These are phyloP conservation scores for Xerocomus nothofagi DNA, from an alignment of 1,284 basidiomycete genomes.

Conservation along the genomic window DNA sequence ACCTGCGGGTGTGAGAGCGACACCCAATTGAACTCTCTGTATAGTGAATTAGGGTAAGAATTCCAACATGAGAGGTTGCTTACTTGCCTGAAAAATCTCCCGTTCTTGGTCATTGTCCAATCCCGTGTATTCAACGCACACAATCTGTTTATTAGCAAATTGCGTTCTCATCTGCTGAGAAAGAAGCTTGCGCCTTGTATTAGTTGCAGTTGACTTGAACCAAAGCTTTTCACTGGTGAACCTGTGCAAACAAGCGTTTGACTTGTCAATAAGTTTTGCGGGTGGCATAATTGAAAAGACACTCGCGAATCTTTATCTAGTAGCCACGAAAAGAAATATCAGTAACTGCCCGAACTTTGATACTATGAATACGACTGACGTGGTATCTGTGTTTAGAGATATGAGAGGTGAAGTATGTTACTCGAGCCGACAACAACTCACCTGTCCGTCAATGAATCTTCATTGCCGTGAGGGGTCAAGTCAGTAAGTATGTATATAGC, in stretches of 20 bases:
- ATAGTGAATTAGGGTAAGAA: conserved; percentile 1
- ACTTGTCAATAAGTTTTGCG: not conserved
- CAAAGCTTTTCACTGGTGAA: conserved; percentile 42
- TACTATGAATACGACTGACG: conserved; percentile 30
- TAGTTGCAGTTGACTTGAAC: conserved; percentile 32
- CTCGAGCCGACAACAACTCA: conserved; percentile 31
- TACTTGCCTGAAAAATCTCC: conserved; percentile 37
- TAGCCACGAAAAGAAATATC: not conserved
- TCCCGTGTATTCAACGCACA: conserved; percentile 50
- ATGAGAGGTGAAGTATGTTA: not conserved
- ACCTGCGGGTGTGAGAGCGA: conserved; percentile 47
- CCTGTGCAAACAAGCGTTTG: conserved; percentile 13
- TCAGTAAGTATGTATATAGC: not conserved
- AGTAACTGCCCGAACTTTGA: conserved; percentile 2
- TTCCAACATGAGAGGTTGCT: not conserved
- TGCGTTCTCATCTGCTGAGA: conserved; percentile 26
- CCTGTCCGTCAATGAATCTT: conserved; percentile 52
- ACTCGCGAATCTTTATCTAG: conserved; percentile 45
- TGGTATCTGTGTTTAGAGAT: conserved; percentile 29
- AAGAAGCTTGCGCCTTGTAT: conserved; percentile 31
- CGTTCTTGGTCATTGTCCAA: conserved; percentile 37
- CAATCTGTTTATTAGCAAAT: conserved; percentile 49
- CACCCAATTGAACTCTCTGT: conserved; percentile 44
- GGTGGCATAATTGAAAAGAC: not conserved
- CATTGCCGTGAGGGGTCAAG: not conserved